Base-by-base conservation (phyloP, 2,329 filamentous ascomycete species). In the Tolypocladium guangdongense region DNA sequence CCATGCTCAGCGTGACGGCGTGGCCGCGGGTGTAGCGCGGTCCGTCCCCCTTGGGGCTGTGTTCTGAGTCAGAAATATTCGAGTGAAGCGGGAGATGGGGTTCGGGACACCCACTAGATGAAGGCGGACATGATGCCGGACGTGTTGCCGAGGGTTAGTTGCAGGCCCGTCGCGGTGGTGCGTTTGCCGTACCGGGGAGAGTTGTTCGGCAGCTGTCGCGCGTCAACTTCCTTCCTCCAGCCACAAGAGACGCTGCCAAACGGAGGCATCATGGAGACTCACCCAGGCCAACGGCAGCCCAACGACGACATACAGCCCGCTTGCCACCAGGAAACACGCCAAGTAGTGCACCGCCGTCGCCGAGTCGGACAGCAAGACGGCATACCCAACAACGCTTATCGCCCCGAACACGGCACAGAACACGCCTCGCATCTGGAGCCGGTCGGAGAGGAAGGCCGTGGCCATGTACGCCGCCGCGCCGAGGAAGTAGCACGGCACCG, bases 51-150 rank as follows among this genome's bases (percentile, higher is more conserved):
- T 64, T 69, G 5, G 74, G 69, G 58, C 75, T 78, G 45, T 46
- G 8, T 32, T 5, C 16, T 10, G 7, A 2, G 41, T 45, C 24
- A 45, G 41, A 11, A 27, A 4, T 4, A 24, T 10, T 5, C 24
- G 14, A 43, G 7, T 4, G 24, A 45, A 30, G 24, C 41, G 24
- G 4, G 27, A 32, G 35, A 6, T 11, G 20, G 41, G 8, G 1
- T 6, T 37, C 7, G 20, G 16, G 20, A 47, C 32, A 61, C 68
- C 59, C 54, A 71, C 69, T 78, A 78, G 52, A 87, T 81, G 60
- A 88, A 90, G 0, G 84, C 81, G 4, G 84, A 78, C 82, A 89
- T 85, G 58, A 90, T 85, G 2, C 87, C 87, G 12, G 82, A 78
- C 18, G 76, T 74, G 58, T 90, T 90, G 2, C 86, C 86, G 51